Evolutionary conservation across 139 green algal genomes (phyloP), one percentile per base, ranked within the genome.

Genomic region (Chlamydomonas asymmetrica): DNA sequence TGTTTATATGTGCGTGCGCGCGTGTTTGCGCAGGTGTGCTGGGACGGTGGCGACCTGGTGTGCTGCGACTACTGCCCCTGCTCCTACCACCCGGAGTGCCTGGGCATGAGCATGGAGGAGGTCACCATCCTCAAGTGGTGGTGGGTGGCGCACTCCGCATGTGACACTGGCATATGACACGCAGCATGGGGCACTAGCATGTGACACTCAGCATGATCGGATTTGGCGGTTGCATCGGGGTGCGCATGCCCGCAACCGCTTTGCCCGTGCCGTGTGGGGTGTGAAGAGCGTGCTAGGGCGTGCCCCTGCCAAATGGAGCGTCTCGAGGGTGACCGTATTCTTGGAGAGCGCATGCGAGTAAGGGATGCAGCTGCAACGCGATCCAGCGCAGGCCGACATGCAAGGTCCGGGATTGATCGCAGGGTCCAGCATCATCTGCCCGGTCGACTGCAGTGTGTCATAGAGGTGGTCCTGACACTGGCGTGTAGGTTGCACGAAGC

Each of bases 31-130:
- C 75, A 87, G 81, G 62, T 85, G 1, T 93, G 89, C 74, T 91
- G 87, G 85, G 85, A 91, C 39, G 89, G 87, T 27, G 89, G 89
- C n/a, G 76, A 90, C 8, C 82, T 93, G 72, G 49, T 92, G 59
- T 88, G 82, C 76, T 93, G 89, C 75, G 84, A 90, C 63, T 45
- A 66, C 65, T 93, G 89, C 84, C 89, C 89, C 1, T 73, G 68
- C 16, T 74, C 85, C 23, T 87, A 85, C 74, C 89, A 93, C 77
- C 66, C 85, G 1, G 64, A 79, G 13, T 93, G 89, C 80, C 63
- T 93, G 56, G 87, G 85, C 34, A 13, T 88, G 34, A 70, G 27
- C 20, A 25, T 29, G 0, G 49, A 73, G 16, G 66, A 84, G 50
- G 56, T 59, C 34, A 10, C 1, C 27, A 27, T 18, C 5, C 32